Base-by-base conservation (phyloP, 495 filamentous ascomycete genomes). In the Lichina pygmaea region DNA sequence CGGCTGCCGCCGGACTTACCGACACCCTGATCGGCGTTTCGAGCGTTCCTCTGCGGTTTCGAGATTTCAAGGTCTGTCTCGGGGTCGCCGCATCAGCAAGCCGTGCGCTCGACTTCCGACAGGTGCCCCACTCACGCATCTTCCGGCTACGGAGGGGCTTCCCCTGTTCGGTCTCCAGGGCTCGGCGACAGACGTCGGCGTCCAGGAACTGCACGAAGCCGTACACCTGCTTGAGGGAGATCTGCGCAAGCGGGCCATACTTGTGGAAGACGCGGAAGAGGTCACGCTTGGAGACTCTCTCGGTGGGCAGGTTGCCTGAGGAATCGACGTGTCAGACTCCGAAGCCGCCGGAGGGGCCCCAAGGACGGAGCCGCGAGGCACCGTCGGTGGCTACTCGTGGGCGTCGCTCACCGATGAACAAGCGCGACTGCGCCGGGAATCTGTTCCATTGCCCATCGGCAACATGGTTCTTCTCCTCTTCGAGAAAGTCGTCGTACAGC, bases 151-250 rank as follows among this genome's bases (percentile, higher is more conserved):
- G 68, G 7, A 94, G 66, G 17, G 80, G 63, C 17, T 70, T 69
- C 6, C 80, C 82, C 59, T 95, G 81, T 49, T 93, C 77, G 6
- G 62, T 62, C 24, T 78, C 66, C 47, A 94, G 66, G 11, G 86
- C 84, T 31, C 65, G 62, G 48, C 71, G 64, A 51, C 83, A 89
- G 51, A 83, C 75, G 10, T 62, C 62, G 5, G 72, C 61, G 34
- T 84, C 81, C 46, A 92, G 66, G 49, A 86, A 97, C 55, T 97
- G 89, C 38, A 94, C 84, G 54, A 97, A 97, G 5, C 89, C 89
- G 61, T 93, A 97, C 2, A 85, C 85, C 57, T 86, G 82, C 55
- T 95, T 95, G 54, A 97, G 81, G 2, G 86, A 93, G 37, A 97
- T 83, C 57, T 97, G 89, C 3, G 86, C 86, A 34, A 97, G 62